Evolutionary conservation across 139 green algal species (phyloP).

Genomic region (Edaphochlamys debaryana): DNA sequence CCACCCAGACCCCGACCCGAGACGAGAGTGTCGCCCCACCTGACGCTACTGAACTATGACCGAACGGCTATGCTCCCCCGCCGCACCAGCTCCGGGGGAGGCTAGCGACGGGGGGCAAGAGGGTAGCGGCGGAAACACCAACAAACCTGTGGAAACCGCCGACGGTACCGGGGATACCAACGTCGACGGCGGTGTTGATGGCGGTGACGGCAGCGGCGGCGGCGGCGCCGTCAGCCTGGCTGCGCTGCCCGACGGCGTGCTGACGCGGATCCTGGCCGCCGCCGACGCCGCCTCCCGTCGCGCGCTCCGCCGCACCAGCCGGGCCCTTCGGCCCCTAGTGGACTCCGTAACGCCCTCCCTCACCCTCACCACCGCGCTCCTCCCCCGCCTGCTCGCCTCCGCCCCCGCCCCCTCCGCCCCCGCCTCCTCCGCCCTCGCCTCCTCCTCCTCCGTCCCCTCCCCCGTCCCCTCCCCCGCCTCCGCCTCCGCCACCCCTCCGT

Average conservation of each 20-base stretch:
- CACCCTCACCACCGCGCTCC: constrained; percentile 4
- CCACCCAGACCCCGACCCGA: too few relatives aligned
- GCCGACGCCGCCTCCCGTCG: neutral
- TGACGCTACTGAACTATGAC: too few relatives aligned
- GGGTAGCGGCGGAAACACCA: too few relatives aligned
- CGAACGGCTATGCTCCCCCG: too few relatives aligned
- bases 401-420: too few relatives aligned
- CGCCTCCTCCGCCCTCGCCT: too few relatives aligned
- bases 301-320: constrained; percentile 2
- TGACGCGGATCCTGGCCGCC: neutral
- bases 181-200: too few relatives aligned
- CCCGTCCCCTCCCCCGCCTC: neutral
- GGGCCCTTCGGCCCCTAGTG: neutral
- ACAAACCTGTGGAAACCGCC: neutral
- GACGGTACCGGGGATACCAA: too few relatives aligned
- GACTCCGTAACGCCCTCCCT: neutral
- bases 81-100: too few relatives aligned
- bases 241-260: constrained; percentile 3
- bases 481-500: too few relatives aligned
- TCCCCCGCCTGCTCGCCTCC: neutral
- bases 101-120: too few relatives aligned
- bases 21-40: too few relatives aligned
- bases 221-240: neutral
- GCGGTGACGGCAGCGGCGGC: neutral
- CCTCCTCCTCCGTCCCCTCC: neutral